Evolutionary conservation across 1,284 basidiomycete genomes (phyloP), one percentile per base, ranked within the genome.

Genomic region (Rhodotorula sp.): DNA sequence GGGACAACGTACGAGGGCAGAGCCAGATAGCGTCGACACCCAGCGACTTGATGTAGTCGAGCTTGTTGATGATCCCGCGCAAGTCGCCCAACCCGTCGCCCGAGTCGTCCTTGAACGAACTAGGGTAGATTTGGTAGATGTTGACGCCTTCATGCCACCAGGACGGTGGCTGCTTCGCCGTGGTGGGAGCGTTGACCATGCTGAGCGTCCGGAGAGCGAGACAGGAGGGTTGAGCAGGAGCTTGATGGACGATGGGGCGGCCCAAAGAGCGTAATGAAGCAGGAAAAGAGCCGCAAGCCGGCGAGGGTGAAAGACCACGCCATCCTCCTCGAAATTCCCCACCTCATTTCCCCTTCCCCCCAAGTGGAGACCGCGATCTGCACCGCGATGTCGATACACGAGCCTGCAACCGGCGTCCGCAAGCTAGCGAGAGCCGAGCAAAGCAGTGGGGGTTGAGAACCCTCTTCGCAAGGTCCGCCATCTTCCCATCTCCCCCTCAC

Each of bases 31-130:
- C 86, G 77, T 91, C 88, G 32, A 88, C 85, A 7, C 90, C 90
- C 15, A 92, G 84, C 70, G 86, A 84, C 76, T 87, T 85, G 71
- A 92, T 83, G 81, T 92, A 90, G 77, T 89, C 88, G 19, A 91
- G 83, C 64, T 89, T 88, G 39, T 83, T 78, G 50, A 83, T 81
- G 73, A 92, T 90, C 25, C 90, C 89, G 51, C 85, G 85, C 44
- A 92, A 84, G 81, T 92, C 90, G 22, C 91, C 91, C 67, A 89
- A 83, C 1, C 90, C 90, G 80, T 91, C 89, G 15, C 87, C 88
- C 73, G 90, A 90, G 54, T 87, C 86, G 79, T 91, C 90, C 70
- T 84, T 84, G 83, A 90, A 92, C 0, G 88, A 89, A 62, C 86
- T 83, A 2, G 90, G 90, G 81, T 91, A 92, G 81, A 92, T 89